Evolutionary conservation across 345 rosid genomes (phyloP), one percentile per base, ranked within the genome.

Genomic region (Cardamine resedifolia): DNA sequence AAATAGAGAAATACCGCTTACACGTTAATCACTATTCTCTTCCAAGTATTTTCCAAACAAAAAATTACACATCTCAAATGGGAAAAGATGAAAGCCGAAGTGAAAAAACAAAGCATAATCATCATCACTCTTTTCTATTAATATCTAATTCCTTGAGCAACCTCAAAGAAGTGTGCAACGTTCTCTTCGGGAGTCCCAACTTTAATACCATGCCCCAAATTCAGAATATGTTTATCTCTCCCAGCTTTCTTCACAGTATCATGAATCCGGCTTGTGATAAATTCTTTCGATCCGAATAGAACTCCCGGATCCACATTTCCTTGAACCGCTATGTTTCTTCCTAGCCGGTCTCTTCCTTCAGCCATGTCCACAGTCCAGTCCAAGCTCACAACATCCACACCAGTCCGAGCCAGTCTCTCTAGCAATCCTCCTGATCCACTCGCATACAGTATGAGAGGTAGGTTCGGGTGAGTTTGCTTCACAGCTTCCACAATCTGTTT

Each of bases 311-410:
- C 99, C 21, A 92, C 88, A 10, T 95, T 95, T 55, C 99, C 99
- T 73, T 95, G 99, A 66, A 95, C 97, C 0, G 97, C 98, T 63
- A 90, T 60, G 34, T 86, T 79, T 2, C 82, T 67, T 66, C 99
- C 99, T 48, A 95, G 45, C 55, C 97, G 80, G 78, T 79, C 87
- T 66, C 97, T 86, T 48, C 98, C 98, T 81, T 96, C 98, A 50
- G 97, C 97, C 97, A 96, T 92, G 82, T 96, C 97, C 26, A 92
- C 94, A 10, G 98, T 87, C 98, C 99, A 95, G 70, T 95, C 99
- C 84, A 96, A 79, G 87, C 99, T 90, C 60, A 96, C 96, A 10
- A 96, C 99, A 63, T 96, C 98, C 9, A 90, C 96, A 7, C 97
- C 94, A 0, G 99, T 90, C 69, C 82, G 69, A 64, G 91, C 81